Evolutionary conservation across 2,329 filamentous ascomycete species (phyloP).

Genomic region (Aspergillus pseudoglaucus): DNA sequence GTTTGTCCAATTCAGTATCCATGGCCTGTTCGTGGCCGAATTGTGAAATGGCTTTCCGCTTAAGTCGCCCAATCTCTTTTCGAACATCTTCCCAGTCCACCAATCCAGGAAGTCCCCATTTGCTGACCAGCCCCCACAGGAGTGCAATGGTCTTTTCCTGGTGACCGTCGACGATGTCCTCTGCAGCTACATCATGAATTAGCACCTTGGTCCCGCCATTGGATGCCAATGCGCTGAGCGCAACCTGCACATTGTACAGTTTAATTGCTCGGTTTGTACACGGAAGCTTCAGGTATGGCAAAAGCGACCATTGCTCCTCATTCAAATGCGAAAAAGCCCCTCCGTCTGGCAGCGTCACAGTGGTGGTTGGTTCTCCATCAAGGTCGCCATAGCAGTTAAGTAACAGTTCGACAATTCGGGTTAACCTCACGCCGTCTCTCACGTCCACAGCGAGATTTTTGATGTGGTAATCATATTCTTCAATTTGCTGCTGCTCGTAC

Average conservation of each 20-base stretch:
- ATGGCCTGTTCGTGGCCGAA: conserved; percentile 13
- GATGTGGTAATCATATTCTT: conserved; percentile 54
- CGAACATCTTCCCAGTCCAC: conserved; percentile 51
- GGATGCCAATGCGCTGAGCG: conserved; percentile 47
- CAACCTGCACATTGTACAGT: conserved; percentile 54
- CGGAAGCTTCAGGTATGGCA: conserved; percentile 54
- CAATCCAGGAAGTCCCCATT: conserved; percentile 48
- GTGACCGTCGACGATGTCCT: conserved; percentile 58
- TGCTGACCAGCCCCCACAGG: conserved; percentile 54
- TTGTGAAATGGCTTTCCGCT: conserved; percentile 15
- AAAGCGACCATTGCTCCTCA: conserved; percentile 40
- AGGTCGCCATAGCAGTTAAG: conserved; percentile 39
- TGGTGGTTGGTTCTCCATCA: conserved; percentile 34
- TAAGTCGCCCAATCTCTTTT: conserved; percentile 46
- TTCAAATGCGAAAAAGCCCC: conserved; percentile 30
- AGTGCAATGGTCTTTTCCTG: conserved; percentile 58
- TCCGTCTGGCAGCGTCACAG: conserved; percentile 41
- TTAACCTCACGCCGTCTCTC: conserved; percentile 55
- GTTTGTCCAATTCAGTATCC: conserved; percentile 16
- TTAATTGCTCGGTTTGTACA: conserved; percentile 51
- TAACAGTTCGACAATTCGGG: conserved; percentile 53
- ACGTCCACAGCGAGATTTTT: conserved; percentile 57
- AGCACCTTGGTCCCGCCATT: conserved; percentile 37
- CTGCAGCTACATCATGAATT: conserved; percentile 42
- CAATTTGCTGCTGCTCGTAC: conserved; percentile 50